These are phyloP conservation scores for Fallopia convolvulus DNA, from an alignment of 148 eudicot genomes.

Conservation along the genomic window DNA sequence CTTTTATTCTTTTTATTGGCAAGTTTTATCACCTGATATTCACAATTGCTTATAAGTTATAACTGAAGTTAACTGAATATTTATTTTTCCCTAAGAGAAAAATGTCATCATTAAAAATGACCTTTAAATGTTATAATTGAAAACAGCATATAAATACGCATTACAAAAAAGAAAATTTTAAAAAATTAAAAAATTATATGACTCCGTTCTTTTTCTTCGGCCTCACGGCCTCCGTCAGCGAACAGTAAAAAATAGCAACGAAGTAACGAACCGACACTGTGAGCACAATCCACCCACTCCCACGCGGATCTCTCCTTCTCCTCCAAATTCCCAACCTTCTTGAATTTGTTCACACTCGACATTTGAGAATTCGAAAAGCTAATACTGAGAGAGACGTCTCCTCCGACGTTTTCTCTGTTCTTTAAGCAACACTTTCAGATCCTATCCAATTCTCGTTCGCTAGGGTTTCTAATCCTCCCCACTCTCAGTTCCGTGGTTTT, in stretches of 20 bases:
- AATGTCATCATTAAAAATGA: too few species aligned
- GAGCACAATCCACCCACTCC: neutral
- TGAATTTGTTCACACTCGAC: neutral
- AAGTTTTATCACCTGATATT: too few species aligned
- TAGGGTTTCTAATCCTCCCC: constrained; percentile 1
- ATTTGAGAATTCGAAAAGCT: neutral
- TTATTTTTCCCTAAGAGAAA: too few species aligned
- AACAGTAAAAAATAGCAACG: neutral
- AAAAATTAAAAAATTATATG: too few species aligned
- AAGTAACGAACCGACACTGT: neutral
- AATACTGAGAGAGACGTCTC: neutral
- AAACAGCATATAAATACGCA: too few species aligned
- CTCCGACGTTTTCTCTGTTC: neutral
- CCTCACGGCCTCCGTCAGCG: neutral
- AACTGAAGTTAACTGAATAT: too few species aligned
- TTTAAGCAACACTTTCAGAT: constrained; percentile 4
- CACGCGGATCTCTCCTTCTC: neutral
- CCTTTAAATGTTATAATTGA: too few species aligned
- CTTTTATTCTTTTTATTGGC: too few species aligned
- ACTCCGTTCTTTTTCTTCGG: neutral
- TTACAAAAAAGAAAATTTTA: too few species aligned
- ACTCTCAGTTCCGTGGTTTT: neutral
- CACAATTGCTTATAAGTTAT: too few species aligned
- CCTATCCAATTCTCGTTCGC: neutral
- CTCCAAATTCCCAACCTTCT: neutral